A percentile compares a stretch with the other conserved stretches of the same genome.
phyloP scores from a whole-genome alignment of 2,329 filamentous ascomycete genomes.

The Nemania diffusa region DNA sequence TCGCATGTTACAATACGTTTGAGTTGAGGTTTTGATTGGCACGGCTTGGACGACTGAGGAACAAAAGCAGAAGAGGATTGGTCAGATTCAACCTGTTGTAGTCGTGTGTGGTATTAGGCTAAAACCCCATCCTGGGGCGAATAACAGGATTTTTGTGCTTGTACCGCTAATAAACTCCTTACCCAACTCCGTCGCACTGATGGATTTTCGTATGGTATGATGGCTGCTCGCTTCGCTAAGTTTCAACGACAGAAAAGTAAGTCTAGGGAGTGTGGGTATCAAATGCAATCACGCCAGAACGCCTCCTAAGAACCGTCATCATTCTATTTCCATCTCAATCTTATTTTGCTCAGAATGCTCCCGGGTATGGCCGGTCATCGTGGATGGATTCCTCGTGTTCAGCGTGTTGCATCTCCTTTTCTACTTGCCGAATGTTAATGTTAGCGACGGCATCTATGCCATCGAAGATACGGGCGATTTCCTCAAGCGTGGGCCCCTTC shows the following conservation, averaged over 20 bases:
- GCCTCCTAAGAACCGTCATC: slow-evolving; percentile 2
- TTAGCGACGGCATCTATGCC: slow-evolving; percentile 68
- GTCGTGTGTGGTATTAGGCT: slow-evolving; percentile 19
- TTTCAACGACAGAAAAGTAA: slow-evolving; percentile 3
- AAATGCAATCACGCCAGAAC: slow-evolving; percentile 25
- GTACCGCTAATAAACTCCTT: neutral
- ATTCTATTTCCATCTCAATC: neutral
- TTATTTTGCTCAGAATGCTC: slow-evolving; percentile 23
- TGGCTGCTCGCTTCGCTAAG: neutral
- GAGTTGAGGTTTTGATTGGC: neutral
- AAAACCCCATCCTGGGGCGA: slow-evolving; percentile 6
- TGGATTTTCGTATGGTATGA: slow-evolving; percentile 14
- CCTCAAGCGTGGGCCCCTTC: slow-evolving; percentile 75
- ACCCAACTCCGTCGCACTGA: slow-evolving; percentile 24
- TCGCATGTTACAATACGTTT: neutral
- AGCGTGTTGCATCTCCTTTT: slow-evolving; percentile 61
- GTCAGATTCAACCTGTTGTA: neutral
- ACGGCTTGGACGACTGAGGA: slow-evolving; percentile 7
- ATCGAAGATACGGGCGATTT: slow-evolving; percentile 77
- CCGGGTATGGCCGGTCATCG: slow-evolving; percentile 34
- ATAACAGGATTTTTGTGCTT: slow-evolving; percentile 21
- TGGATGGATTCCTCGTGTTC: slow-evolving; percentile 42
- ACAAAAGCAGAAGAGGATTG: neutral
- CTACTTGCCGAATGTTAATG: slow-evolving; percentile 64
- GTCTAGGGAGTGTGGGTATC: slow-evolving; percentile 36